Percentiles rank a stretch among this genome's conserved stretches.
Conservation (phyloP, 805 yeast genomes). For the Gaillardinia entomophila region DNA sequence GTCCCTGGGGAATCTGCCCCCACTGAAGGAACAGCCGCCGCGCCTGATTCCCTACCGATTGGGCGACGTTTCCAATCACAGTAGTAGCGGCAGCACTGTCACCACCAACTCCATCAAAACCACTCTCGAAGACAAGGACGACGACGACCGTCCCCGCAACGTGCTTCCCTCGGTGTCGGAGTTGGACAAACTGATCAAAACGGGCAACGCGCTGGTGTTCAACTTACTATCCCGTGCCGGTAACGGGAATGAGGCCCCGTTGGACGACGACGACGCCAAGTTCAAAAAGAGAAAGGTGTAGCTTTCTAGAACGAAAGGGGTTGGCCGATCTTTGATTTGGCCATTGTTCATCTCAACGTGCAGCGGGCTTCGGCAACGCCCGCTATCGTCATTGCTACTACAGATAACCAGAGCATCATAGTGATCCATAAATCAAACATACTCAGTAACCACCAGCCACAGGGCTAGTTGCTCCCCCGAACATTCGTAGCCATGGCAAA, state of each 20-base stretch:
- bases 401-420: no score
- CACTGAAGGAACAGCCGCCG: background rate
- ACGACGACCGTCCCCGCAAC: background rate
- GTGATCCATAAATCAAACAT: no score
- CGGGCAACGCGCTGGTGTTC: background rate
- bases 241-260: background rate
- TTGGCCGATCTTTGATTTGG: no score
- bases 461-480: no score
- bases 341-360: no score
- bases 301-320: no score
- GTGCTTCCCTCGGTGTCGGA: slow-evolving; percentile 1
- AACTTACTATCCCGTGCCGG: background rate
- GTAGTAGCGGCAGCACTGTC: background rate
- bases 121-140: background rate
- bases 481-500: no score
- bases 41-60: background rate
- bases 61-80: background rate
- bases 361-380: no score
- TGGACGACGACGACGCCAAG: background rate
- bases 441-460: no score
- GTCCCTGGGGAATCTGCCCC: background rate
- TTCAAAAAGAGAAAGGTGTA: background rate
- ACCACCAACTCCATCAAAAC: background rate
- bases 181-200: slow-evolving; percentile 1
- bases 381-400: no score